Evolutionary conservation across 495 filamentous ascomycete genomes (phyloP), one percentile per base, ranked within the genome.

Genomic region (Lophium mytilinum): DNA sequence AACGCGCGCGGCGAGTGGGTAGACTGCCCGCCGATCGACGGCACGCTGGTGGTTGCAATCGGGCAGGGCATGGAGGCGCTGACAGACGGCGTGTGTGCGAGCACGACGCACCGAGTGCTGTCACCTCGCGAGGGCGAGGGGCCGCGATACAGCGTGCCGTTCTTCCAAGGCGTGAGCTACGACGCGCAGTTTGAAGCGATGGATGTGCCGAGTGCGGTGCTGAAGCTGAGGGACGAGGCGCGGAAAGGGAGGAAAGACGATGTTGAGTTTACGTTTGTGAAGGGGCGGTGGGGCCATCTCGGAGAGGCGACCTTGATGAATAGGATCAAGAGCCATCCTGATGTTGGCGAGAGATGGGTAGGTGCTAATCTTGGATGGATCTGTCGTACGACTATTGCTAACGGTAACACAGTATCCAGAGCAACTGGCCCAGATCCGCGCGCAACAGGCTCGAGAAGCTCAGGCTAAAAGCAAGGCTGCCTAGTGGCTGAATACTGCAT

Each of bases 21-120:
- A 56, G 82, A 87, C 63, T 84, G 80, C 55, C 80, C 83, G 37
- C 86, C 85, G 3, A 68, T 82, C 3, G 69, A 72, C 0, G 74
- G 75, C 1, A 83, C 82, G 14, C 68, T 86, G 3, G 90, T 98
- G 0, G 88, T 96, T 0, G 92, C 91, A 47, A 94, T 98, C 62
- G 93, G 93, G 0, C 90, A 95, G 66, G 90, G 90, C 0, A 75
- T 98, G 18, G 91, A 96, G 70, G 92, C 92, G 0, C 73, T 98
- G 41, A 96, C 93, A 1, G 81, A 82, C 15, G 92, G 93, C 5
- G 88, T 96, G 0, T 95, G 91, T 66, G 84, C 83, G 36, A 82
- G 80, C 39, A 95, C 91, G 0, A 94, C 90, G 18, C 91, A 96
- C 66, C 82, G 91, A 6, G 91, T 96, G 39, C 65, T 73, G 3